A percentile compares a stretch with the other conserved stretches of the same genome.
Evolutionary conservation across 768 basidiomycete genomes (phyloP).

Genomic region (Favolaschia claudopus): DNA sequence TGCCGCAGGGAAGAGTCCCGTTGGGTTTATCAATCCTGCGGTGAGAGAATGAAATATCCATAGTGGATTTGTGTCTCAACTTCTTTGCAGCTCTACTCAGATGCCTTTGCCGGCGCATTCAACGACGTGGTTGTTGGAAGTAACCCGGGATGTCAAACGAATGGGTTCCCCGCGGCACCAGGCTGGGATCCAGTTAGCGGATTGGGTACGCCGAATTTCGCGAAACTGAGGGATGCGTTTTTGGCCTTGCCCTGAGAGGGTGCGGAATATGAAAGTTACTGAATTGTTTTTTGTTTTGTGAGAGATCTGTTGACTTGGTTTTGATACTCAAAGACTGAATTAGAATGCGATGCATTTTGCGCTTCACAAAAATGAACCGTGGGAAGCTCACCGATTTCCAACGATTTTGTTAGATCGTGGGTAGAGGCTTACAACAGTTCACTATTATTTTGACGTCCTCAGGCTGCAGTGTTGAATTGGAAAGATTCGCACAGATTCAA

Average conservation of each 20-base stretch:
- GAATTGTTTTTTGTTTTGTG: neutral
- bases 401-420: no score
- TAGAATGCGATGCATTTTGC: no score
- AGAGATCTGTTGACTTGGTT: neutral
- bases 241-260: slow-evolving; percentile 12
- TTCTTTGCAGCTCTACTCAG: slow-evolving; percentile 11
- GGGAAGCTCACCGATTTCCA: no score
- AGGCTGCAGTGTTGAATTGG: no score
- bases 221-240: slow-evolving; percentile 11
- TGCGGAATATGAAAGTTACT: neutral
- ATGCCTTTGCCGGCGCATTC: slow-evolving; percentile 3
- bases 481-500: no score
- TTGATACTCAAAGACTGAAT: no score
- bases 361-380: no score
- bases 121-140: slow-evolving; percentile 10
- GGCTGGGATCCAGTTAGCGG: slow-evolving; percentile 19
- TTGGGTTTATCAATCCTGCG: slow-evolving; percentile 52
- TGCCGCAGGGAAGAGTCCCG: slow-evolving; percentile 33
- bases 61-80: no score
- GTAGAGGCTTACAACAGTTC: no score
- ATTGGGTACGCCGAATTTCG: slow-evolving; percentile 15
- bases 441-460: no score
- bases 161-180: slow-evolving; percentile 16
- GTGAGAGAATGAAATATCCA: no score
- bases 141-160: slow-evolving; percentile 5